Conservation (phyloP, 176 grass and related monocot species). For the Triticum turgidum region DNA sequence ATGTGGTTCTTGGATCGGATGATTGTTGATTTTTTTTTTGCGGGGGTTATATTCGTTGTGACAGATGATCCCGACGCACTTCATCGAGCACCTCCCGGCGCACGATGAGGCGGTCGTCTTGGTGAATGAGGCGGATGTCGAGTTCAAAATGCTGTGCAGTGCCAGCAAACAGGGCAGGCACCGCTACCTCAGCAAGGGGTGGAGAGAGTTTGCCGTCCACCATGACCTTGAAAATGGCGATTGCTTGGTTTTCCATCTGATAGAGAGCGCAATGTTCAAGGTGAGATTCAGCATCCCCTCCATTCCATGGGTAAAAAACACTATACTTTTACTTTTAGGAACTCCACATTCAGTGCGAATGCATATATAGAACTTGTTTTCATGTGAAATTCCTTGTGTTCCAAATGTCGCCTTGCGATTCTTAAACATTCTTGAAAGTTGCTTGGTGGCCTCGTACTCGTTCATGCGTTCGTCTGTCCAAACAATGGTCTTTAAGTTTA, state of each 20-base stretch:
- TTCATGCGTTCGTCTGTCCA: not conserved
- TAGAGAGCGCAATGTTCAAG: slow-evolving; percentile 47
- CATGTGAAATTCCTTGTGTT: not conserved
- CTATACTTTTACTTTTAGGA: not conserved
- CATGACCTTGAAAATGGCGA: slow-evolving; percentile 74
- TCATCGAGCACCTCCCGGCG: slow-evolving; percentile 49
- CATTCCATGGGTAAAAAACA: too few relatives aligned
- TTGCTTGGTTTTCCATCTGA: slow-evolving; percentile 65
- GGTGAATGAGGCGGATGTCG: slow-evolving; percentile 44
- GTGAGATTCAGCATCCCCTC: slow-evolving; percentile 25
- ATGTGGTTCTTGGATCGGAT: not conserved
- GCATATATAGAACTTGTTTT: not conserved
- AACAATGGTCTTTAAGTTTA: not conserved
- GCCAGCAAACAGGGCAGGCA: slow-evolving; percentile 32
- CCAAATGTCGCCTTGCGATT: not conserved
- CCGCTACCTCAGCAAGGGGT: slow-evolving; percentile 42
- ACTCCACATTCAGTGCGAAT: not conserved
- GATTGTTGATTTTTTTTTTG: not conserved
- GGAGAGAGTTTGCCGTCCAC: slow-evolving; percentile 63
- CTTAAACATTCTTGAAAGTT: not conserved
- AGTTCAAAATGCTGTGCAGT: slow-evolving; percentile 51
- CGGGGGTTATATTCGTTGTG: not conserved
- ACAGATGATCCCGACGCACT: slow-evolving; percentile 49
- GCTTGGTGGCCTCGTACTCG: not conserved
- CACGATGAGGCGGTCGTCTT: slow-evolving; percentile 40